phyloP scores from a whole-genome alignment of 179 eudicot species.

The Silene noctiflora region DNA sequence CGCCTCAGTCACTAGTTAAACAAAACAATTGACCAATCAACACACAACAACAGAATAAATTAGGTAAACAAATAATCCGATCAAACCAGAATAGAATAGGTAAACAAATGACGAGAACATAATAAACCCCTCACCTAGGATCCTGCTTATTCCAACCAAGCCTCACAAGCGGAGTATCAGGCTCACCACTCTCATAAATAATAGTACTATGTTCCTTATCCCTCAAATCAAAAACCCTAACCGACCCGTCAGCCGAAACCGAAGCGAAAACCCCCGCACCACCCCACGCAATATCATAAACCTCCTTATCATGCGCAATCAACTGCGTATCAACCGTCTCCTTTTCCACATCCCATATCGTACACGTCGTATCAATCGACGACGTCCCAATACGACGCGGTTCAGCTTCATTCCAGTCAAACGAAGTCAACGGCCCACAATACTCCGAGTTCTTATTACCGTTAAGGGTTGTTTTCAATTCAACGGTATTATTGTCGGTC shows the following conservation, averaged over 20 bases:
- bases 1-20: no score
- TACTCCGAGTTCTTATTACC: constrained; percentile 75
- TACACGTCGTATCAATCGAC: constrained; percentile 86
- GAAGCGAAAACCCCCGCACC: constrained; percentile 88
- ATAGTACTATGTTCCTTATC: constrained; percentile 94
- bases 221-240: constrained; percentile 77
- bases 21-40: no score
- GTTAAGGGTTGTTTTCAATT: constrained; percentile 47
- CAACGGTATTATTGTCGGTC: constrained; percentile 36
- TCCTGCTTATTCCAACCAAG: constrained; percentile 91
- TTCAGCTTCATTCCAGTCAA: constrained; percentile 87
- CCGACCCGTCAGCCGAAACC: constrained; percentile 87
- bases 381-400: constrained; percentile 63
- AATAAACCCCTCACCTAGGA: constrained; percentile 24
- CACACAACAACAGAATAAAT: no score
- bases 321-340: constrained; percentile 79
- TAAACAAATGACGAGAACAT: no score
- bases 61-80: no score
- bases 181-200: constrained; percentile 75
- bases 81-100: no score
- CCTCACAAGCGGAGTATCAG: constrained; percentile 73
- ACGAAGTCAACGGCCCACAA: constrained; percentile 75
- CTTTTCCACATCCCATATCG: constrained; percentile 85
- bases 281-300: constrained; percentile 95
- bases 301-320: constrained; percentile 94